Base-by-base conservation (phyloP, 331 rosid genomes). In the Pyrus hybrid region DNA sequence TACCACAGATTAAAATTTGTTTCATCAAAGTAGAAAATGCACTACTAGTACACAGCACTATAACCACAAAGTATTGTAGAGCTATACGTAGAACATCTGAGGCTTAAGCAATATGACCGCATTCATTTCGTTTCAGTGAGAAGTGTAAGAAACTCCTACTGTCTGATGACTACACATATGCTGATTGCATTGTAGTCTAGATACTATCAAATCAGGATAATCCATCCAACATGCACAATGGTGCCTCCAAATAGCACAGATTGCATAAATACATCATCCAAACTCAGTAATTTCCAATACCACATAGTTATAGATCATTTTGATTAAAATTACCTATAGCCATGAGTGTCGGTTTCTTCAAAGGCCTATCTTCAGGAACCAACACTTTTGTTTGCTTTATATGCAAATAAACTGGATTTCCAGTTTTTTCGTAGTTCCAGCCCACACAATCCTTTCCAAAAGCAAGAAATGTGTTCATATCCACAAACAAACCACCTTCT, bases 351-450 rank as follows among this genome's bases (percentile, higher is more conserved):
- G 98, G 98, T 82, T 93, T 91, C 86, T 91, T 93, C 23, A 63
- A 81, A 77, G 98, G 98, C 81, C 98, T 88, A 43, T 91, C 97
- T 88, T 93, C 98, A 7, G 97, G 89, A 78, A 75, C 88, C 82
- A 84, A 26, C 76, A 84, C 90, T 81, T 83, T 84, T 0, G 83
- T 84, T 87, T 88, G 90, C 87, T 84, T 93, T 62, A 93, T 72
- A 77, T 93, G 97, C 85, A 91, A 79, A 80, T 91, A 93, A 76
- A 93, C 97, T 25, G 97, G 88, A 80, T 93, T 83, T 35, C 97
- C 97, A 25, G 97, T 91, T 86, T 91, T 91, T 63, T 89, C 88
- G 68, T 75, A 88, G 80, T 93, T 89, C 98, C 98, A 93, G 75
- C 65, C 89, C 21, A 91, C 96, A 68, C 61, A 88, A 4, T 93